A percentile compares a stretch with the other conserved stretches of the same genome.
phyloP scores from a whole-genome alignment of 164 flowering plant species.

The Stephania yunnanensis region DNA sequence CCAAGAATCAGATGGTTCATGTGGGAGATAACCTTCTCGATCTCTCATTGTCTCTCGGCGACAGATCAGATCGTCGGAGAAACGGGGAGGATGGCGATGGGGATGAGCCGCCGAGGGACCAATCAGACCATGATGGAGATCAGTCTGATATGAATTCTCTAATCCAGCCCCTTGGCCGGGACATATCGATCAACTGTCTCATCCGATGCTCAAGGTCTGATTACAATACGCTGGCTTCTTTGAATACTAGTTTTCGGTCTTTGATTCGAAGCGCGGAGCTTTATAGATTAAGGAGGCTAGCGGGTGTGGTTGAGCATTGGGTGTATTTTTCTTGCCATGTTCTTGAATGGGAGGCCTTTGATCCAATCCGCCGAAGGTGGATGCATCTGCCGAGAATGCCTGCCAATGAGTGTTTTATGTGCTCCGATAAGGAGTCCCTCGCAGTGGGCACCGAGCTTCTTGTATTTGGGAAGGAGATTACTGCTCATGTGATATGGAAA shows the following conservation, averaged over 20 bases:
- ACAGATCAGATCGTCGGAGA: not conserved
- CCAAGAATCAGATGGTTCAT: not conserved
- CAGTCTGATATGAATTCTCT: constrained; percentile 38
- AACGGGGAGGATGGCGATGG: not conserved
- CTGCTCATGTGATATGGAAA: constrained; percentile 53
- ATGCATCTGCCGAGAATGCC: constrained; percentile 79
- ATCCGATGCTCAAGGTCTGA: constrained; percentile 76
- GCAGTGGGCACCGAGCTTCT: constrained; percentile 97
- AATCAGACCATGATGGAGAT: constrained; percentile 27
- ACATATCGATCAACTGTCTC: constrained; percentile 64
- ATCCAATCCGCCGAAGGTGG: constrained; percentile 65
- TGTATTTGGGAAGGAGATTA: constrained; percentile 74
- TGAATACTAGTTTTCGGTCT: constrained; percentile 55
- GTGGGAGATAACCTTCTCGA: not conserved
- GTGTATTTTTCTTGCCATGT: constrained; percentile 78
- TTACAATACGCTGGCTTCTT: constrained; percentile 62
- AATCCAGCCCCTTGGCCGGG: constrained; percentile 56
- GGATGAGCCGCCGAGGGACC: constrained; percentile 4
- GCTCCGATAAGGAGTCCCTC: constrained; percentile 85
- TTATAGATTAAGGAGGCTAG: constrained; percentile 52
- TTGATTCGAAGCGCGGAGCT: constrained; percentile 63
- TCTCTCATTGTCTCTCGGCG: constrained; percentile 7
- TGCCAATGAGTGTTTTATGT: constrained; percentile 64
- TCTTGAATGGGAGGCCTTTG: constrained; percentile 90
- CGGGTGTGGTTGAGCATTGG: constrained; percentile 79